Conservation (phyloP, 2,329 filamentous ascomycete species). For the Pestalotiopsis sp. region DNA sequence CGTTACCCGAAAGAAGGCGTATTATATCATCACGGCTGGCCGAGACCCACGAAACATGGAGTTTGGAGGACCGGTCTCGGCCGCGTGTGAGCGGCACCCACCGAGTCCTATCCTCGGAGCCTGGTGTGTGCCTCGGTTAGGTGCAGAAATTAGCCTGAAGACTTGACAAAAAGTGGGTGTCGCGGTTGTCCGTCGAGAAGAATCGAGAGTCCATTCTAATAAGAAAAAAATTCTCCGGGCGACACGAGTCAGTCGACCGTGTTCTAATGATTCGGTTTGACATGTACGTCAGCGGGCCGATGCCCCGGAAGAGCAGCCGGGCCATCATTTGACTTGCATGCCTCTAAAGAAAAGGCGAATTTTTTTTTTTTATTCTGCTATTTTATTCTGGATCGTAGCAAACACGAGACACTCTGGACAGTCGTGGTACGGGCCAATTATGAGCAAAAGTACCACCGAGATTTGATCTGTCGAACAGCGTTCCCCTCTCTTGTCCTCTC, state of each 20-base stretch:
- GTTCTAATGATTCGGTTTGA: background rate
- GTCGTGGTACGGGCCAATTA: background rate
- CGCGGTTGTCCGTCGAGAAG: background rate
- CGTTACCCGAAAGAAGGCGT: background rate
- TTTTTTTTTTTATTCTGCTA: background rate
- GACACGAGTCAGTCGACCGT: conserved; percentile 1
- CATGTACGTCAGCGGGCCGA: conserved; percentile 5
- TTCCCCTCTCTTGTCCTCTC: background rate
- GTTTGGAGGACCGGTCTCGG: background rate
- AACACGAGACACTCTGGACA: background rate
- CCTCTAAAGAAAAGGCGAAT: background rate
- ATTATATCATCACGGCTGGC: background rate
- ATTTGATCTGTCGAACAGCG: background rate
- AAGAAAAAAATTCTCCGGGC: conserved; percentile 3
- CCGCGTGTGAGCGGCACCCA: background rate
- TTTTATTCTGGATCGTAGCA: no score
- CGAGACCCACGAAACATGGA: background rate
- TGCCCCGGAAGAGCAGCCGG: background rate
- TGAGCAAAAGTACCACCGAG: background rate
- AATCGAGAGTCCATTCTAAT: background rate
- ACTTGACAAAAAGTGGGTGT: background rate
- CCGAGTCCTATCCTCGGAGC: background rate
- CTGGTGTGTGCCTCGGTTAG: background rate
- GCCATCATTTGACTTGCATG: background rate
- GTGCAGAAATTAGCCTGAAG: background rate